Base-by-base conservation (phyloP, 1,284 basidiomycete species). In the Phellinidium pouzarii region DNA sequence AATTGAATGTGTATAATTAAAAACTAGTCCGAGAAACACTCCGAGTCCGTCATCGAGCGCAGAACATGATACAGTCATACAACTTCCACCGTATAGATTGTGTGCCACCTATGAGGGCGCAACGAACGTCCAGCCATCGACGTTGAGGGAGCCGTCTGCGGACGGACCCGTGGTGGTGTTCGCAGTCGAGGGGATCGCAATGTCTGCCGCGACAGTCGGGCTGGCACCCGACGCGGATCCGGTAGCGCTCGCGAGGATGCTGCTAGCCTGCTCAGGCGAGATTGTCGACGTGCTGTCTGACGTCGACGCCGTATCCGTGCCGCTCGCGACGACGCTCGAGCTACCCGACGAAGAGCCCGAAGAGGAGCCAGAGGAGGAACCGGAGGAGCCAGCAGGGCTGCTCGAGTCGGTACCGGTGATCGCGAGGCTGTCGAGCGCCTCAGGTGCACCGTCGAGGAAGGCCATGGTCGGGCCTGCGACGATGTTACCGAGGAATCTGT, bases 391-490 rank as follows among this genome's bases (percentile, higher is more conserved):
- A n/a, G n/a, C n/a, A n/a, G n/a, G n/a, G n/a, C n/a, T n/a, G 14
- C 58, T 60, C 31, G 47, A 36, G 22, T 47, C 55, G 36, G 66
- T 62, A 54, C 51, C 55, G 36, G 66, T 62, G 55, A 71, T 73
- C 17, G 72, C 71, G 53, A 80, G 65, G 56, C 73, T 64, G 52
- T 71, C 71, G 61, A 87, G 66, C 54, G 68, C 62, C 65, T 84
- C 74, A 29, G 74, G 69, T 53, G 71, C 56, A 41, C 71, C 74
- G 67, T 87, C 83, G 64, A 87, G 73, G 73, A 85, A 88, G 11
- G 77, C 69, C 56, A 86, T 66, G 4, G 77, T 69, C n/a, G 87
- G 87, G 27, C 89, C 87, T 14, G 87, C 87, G 55, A 90, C 68
- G 63, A 85, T 67, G 54, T 75, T 72, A 55, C 67, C 71, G 46